Conservation (phyloP, 2,329 filamentous ascomycete species). For the Thermothelomyces thermophilus region DNA sequence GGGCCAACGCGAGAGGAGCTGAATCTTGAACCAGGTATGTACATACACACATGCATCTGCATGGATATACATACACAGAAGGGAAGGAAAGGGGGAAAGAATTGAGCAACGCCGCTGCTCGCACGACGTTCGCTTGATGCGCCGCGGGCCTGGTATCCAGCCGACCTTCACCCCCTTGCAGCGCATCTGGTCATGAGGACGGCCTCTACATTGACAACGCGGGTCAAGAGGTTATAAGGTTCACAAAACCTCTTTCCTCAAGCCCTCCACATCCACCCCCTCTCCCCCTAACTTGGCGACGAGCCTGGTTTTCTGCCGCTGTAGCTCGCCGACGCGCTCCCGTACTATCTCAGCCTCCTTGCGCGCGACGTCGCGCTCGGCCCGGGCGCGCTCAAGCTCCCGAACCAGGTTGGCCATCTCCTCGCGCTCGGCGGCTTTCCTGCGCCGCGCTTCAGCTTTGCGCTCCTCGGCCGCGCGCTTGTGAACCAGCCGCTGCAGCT, state of each 20-base stretch:
- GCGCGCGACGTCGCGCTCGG: slow-evolving; percentile 46
- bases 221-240: too few species aligned
- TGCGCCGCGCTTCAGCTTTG: slow-evolving; percentile 47
- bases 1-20: too few species aligned
- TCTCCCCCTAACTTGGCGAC: slow-evolving; percentile 46
- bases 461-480: slow-evolving; percentile 56
- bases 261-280: neutral
- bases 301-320: slow-evolving; percentile 54
- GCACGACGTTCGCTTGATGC: too few species aligned
- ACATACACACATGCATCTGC: too few species aligned
- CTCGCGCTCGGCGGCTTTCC: slow-evolving; percentile 48
- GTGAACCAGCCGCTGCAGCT: slow-evolving; percentile 58
- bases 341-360: slow-evolving; percentile 50
- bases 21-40: too few species aligned
- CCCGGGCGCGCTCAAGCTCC: slow-evolving; percentile 46
- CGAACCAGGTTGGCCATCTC: slow-evolving; percentile 42
- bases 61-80: too few species aligned
- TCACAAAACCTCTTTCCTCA: neutral
- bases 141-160: too few species aligned
- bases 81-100: too few species aligned
- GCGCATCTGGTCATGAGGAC: too few species aligned
- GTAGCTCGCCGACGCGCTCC: slow-evolving; percentile 49
- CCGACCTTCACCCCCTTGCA: too few species aligned
- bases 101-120: too few species aligned
- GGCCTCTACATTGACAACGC: too few species aligned